Evolutionary conservation across 179 eudicot genomes (phyloP).

Genomic region (Amaranthus tricolor): DNA sequence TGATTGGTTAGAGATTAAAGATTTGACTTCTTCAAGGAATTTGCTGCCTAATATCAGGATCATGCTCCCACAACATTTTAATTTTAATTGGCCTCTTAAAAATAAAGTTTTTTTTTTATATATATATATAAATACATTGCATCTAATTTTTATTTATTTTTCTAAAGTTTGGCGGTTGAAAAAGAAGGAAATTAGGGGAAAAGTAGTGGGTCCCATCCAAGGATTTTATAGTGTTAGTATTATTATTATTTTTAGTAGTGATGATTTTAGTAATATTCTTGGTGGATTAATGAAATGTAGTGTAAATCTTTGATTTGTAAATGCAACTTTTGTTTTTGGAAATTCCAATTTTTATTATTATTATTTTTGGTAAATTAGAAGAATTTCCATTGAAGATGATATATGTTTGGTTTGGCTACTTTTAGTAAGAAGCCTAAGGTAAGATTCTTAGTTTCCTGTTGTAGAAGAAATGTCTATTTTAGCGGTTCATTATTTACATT

Average conservation of each 20-base stretch:
- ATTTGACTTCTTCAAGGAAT: constrained; percentile 11
- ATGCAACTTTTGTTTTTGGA: constrained; percentile 6
- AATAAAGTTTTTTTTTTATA: background rate
- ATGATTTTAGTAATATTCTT: background rate
- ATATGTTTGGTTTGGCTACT: background rate
- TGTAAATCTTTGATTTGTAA: constrained; percentile 29
- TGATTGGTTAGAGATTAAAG: constrained; percentile 20
- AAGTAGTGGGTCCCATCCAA: constrained; percentile 5
- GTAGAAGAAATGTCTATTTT: background rate
- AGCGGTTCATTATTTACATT: background rate
- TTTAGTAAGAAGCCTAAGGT: background rate
- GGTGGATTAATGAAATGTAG: background rate
- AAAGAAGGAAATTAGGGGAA: constrained; percentile 27
- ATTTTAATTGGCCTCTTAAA: background rate
- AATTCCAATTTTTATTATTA: background rate
- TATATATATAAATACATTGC: constrained; percentile 6
- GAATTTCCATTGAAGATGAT: background rate
- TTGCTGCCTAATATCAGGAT: constrained; percentile 28
- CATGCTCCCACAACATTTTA: constrained; percentile 22
- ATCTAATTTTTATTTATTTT: constrained; percentile 14
- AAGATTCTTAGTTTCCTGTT: constrained; percentile 4
- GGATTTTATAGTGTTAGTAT: background rate
- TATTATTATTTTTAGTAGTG: background rate
- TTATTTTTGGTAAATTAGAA: background rate
- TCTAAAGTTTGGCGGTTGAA: constrained; percentile 14